phyloP scores from a whole-genome alignment of 768 basidiomycete genomes.

The Trametes cinnabarina region DNA sequence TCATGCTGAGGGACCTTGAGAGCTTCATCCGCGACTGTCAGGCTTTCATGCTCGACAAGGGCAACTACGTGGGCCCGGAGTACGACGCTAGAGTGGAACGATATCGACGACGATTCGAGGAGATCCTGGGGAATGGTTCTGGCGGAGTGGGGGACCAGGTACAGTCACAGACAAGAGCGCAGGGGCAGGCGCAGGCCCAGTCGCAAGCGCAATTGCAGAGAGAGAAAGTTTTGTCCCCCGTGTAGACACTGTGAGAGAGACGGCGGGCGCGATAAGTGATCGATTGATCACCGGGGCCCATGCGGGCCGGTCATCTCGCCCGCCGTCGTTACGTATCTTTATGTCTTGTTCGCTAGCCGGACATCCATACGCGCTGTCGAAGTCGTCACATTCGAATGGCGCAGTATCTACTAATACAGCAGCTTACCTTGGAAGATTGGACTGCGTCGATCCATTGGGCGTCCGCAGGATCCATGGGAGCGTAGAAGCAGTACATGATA shows the following conservation, averaged over 20 bases:
- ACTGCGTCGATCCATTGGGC: too few relatives aligned
- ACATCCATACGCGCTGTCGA: too few relatives aligned
- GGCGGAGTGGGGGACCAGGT: conserved; percentile 17
- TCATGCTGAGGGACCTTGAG: conserved; percentile 58
- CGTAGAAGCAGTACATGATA: too few relatives aligned
- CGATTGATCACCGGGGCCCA: too few relatives aligned
- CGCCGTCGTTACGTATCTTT: not conserved
- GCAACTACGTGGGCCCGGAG: conserved; percentile 37
- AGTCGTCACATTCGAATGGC: too few relatives aligned
- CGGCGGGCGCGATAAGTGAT: too few relatives aligned
- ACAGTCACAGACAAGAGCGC: not conserved
- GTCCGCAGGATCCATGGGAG: too few relatives aligned
- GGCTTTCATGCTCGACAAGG: conserved; percentile 59
- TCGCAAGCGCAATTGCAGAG: not conserved
- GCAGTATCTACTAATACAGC: too few relatives aligned
- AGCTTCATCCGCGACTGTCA: conserved; percentile 62
- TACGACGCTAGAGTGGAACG: conserved; percentile 29
- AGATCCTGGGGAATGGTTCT: conserved; percentile 41
- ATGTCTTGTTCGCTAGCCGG: not conserved
- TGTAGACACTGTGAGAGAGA: not conserved
- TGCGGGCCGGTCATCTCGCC: not conserved
- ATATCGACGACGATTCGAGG: conserved; percentile 45
- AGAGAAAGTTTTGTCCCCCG: conserved; percentile 10
- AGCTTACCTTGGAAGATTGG: too few relatives aligned
- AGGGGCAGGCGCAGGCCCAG: not conserved